Percentiles rank a stretch among this genome's conserved stretches.
These are phyloP conservation scores for Thielaviopsis euricoi DNA, from an alignment of 2,329 filamentous ascomycete genomes.

Conservation along the genomic window DNA sequence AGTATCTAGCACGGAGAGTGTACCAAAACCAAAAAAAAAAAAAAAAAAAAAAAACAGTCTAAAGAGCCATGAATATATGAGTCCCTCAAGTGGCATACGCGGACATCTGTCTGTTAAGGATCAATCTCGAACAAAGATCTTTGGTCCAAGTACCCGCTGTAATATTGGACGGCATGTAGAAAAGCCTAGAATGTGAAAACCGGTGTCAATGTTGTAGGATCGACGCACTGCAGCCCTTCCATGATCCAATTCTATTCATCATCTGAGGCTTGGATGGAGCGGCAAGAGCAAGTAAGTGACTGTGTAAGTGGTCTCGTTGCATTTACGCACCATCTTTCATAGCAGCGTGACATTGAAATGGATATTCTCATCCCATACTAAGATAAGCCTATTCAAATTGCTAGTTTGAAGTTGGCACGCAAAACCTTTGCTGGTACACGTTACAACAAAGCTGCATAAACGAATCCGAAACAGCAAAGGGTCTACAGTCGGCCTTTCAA, in stretches of 20 bases:
- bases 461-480: no score
- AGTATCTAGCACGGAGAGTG: neutral
- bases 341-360: no score
- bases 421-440: no score
- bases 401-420: no score
- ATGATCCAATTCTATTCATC: neutral
- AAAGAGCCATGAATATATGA: neutral
- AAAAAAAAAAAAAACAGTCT: neutral
- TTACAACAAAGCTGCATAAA: no score
- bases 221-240: neutral
- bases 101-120: no score
- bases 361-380: no score
- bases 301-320: neutral
- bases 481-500: no score
- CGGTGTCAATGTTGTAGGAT: neutral
- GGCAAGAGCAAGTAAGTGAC: neutral
- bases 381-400: no score
- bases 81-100: no score
- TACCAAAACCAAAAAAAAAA: neutral
- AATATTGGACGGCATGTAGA: neutral
- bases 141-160: neutral
- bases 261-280: neutral
- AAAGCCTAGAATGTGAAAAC: neutral
- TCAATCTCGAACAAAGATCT: neutral
- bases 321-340: neutral